Base-by-base conservation (phyloP, 768 basidiomycete species). In the Rhodotorula toruloides region DNA sequence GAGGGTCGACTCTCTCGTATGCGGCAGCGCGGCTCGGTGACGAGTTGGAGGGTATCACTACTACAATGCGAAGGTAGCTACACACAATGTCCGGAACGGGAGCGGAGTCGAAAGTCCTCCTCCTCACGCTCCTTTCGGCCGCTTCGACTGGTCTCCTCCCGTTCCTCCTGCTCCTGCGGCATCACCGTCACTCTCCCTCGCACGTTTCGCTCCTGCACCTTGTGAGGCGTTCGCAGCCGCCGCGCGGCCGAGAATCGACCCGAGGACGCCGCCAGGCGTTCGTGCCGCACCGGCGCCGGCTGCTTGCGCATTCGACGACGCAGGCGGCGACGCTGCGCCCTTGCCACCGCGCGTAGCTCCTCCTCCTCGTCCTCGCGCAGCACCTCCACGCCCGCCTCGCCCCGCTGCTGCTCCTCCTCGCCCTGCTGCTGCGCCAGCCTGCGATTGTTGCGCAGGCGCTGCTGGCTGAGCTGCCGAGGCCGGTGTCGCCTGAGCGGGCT, bases 381-480 rank as follows among this genome's bases (percentile, higher is more conserved):
- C 80, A 43, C 79, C 76, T 48, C 77, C 74, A 40, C 27, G 70
- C 2, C 75, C 70, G 9, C 73, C 74, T 7, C 64, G 29, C 0
- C 74, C 73, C 13, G 72, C 78, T 3, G 75, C 77, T 6, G 79
- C 80, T 43, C 78, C 76, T 48, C 77, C 75, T 34, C n/a, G 71
- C 2, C 76, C 53, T 29, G 72, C 34, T 29, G 76, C 56, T 10
- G 73, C 61, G 22, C 77, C 52, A 19, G 12, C 16, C 29, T 31
- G 76, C 78, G 22, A 77, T 73, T 3, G 74, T 75, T 22, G 48
- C 57, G 52, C n/a, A n/a, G 39, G 25, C 60, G 47, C 13, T 40
- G 47, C 25, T 29, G 47, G 6, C 8, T 25, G 40, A 43, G 67
- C 12, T 29, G 77, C 42, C 25, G 77, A 36, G 17, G 77, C 47